Evolutionary conservation across 2,329 filamentous ascomycete species (phyloP), one percentile per base, ranked within the genome.

Genomic region (Aspergillus arachidicola): DNA sequence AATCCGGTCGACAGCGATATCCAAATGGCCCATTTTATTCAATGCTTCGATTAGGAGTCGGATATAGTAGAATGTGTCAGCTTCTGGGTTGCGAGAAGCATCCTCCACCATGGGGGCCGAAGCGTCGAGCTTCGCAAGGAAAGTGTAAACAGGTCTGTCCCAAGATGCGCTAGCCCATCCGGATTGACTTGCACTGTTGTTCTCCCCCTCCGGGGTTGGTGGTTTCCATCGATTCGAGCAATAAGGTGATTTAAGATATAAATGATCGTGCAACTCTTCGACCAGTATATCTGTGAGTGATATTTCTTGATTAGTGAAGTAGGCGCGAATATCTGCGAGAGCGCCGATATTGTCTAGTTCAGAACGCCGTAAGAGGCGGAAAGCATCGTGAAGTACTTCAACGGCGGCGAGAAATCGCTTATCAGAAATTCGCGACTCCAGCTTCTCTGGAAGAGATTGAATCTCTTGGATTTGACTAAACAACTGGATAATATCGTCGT

Each of bases 201-300:
- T 67, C 38, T 78, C 78, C 46, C 73, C 75, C 23, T 81, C 79
- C 4, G 73, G 68, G 7, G 64, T 68, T 64, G 96, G 87, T 63
- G 86, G 87, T 78, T 96, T 96, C 95, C 95, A 99, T 69, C 95
- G 86, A 75, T 97, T 93, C 75, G 97, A 93, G 74, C 94, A 98
- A 75, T 99, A 99, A 0, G 94, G 95, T 4, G 94, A 98, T 76
- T 98, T 98, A 45, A 99, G 87, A 75, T 99, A 99, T 4, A 99
- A 84, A 79, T 99, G 95, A 75, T 96, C 95, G 75, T 99, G 95
- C 38, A 99, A 83, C 78, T 99, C 95, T 76, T 99, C 95, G n/a
- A 98, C 89, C 61, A 99, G 78, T 59, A 98, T 98, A 73, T 99
- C 95, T 73, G 94, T 94, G 66, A 99, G 81, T 0, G 92, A 89